Base-by-base conservation (phyloP, 2,329 filamentous ascomycete genomes). In the Anisogramma anomala region DNA sequence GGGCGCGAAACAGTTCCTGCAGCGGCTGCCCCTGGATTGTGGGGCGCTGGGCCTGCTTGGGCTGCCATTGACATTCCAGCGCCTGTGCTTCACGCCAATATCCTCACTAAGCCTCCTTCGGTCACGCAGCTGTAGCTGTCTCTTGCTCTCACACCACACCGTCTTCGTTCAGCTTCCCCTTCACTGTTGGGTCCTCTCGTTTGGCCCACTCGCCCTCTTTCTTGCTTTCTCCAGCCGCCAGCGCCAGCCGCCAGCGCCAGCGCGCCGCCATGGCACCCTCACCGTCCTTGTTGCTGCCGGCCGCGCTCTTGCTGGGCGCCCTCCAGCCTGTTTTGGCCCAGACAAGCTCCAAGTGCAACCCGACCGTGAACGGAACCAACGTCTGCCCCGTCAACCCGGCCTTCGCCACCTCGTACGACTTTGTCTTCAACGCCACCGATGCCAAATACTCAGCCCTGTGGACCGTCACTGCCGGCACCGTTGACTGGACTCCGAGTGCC, bases 261-360 rank as follows among this genome's bases (percentile, higher is more conserved):
- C n/a, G n/a, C n/a, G n/a, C 23, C 25, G 44, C 41, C 31, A 56
- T 54, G 50, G 48, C 53, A 50, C 39, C 52, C 28, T 49, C 53
- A 38, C 52, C 45, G 36, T 53, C 52, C 33, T 47, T 56, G 33
- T 43, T 52, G 36, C 20, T 48, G 33, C 51, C 63, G 36, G 62
- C 62, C 44, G 32, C 59, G 33, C 58, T 57, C 57, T 62, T 67
- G 55, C 51, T 68, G 47, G 63, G 63, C 39, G 56, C 61, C 42
- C 52, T 72, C 43, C 41, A 67, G 8, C 54, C 72, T 32, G 66
- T 68, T 35, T 50, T 69, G 27, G 86, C 82, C 36, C 89, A 95
- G 60, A 86, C 87, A 23, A 77, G 63, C 42, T 86, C 84, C 6
- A 59, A 69, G 31, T 96, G 88, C 67, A 79, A 93, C 55, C 88